Percentiles rank a stretch among this genome's conserved stretches.
Evolutionary conservation across 805 yeast genomes (phyloP).

Genomic region (Wickerhamomyces subpelliculosus): DNA sequence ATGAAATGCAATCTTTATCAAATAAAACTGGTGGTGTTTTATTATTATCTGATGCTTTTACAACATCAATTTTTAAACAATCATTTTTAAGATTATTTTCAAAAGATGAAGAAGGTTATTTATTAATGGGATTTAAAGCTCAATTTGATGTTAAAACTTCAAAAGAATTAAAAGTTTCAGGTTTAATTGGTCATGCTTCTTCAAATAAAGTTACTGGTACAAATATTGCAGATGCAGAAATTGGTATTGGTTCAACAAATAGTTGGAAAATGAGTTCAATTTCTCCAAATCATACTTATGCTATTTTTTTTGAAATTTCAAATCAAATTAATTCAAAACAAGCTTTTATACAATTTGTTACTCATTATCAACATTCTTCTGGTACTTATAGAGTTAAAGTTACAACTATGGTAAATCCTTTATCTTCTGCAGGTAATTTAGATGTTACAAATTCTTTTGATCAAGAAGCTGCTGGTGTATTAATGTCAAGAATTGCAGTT

Average conservation of each 20-base stretch:
- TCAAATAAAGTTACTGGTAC: slow-evolving; percentile 54
- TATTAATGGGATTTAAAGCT: slow-evolving; percentile 89
- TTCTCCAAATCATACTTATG: slow-evolving; percentile 85
- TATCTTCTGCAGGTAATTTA: slow-evolving; percentile 54
- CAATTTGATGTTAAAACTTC: slow-evolving; percentile 82
- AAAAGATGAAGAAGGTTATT: slow-evolving; percentile 81
- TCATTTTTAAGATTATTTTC: slow-evolving; percentile 80
- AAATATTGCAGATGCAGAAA: slow-evolving; percentile 84
- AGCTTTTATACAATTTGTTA: slow-evolving; percentile 72
- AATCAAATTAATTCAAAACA: slow-evolving; percentile 30
- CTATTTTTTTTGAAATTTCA: slow-evolving; percentile 78
- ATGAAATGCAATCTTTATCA: slow-evolving; percentile 84
- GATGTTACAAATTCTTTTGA: slow-evolving; percentile 67
- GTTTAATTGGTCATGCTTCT: slow-evolving; percentile 89
- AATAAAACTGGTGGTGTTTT: slow-evolving; percentile 87
- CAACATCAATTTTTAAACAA: slow-evolving; percentile 90
- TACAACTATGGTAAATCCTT: slow-evolving; percentile 67
- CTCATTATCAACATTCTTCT: slow-evolving; percentile 91
- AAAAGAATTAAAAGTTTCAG: slow-evolving; percentile 81
- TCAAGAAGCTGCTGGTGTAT: slow-evolving; percentile 96
- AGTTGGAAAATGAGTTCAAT: slow-evolving; percentile 81
- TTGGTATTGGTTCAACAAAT: slow-evolving; percentile 90
- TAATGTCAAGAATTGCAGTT: slow-evolving; percentile 87
- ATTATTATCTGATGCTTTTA: slow-evolving; percentile 85
- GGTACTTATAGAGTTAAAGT: slow-evolving; percentile 87